Conservation (phyloP, 352 stramenopile species). For the Phytophthora idaei region DNA sequence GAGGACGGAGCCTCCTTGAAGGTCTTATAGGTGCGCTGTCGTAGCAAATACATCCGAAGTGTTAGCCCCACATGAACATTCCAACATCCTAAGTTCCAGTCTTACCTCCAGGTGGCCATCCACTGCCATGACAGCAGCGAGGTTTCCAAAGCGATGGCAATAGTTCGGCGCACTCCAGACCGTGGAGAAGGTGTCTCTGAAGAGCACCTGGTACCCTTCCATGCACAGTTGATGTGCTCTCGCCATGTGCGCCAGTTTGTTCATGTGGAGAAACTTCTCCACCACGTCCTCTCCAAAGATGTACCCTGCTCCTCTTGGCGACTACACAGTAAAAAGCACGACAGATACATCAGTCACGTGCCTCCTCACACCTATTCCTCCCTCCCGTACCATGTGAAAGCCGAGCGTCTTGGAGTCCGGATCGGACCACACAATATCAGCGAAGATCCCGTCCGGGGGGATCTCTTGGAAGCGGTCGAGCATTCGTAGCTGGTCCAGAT, state of each 20-base stretch:
- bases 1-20: slow-evolving; percentile 82
- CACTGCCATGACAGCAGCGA: slow-evolving; percentile 73
- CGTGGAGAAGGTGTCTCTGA: slow-evolving; percentile 79
- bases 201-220: slow-evolving; percentile 82
- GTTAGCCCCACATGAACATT: background rate
- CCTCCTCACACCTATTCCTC: slow-evolving; percentile 46
- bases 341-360: slow-evolving; percentile 26
- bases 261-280: slow-evolving; percentile 83
- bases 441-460: slow-evolving; percentile 75
- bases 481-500: slow-evolving; percentile 93
- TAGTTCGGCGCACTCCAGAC: slow-evolving; percentile 90
- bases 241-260: slow-evolving; percentile 82
- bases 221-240: slow-evolving; percentile 88
- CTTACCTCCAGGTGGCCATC: slow-evolving; percentile 65
- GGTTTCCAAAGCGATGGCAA: slow-evolving; percentile 85
- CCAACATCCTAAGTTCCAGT: background rate
- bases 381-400: slow-evolving; percentile 70
- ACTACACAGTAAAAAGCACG: slow-evolving; percentile 42
- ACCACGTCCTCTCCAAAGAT: slow-evolving; percentile 89
- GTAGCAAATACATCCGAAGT: slow-evolving; percentile 2
- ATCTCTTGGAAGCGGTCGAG: slow-evolving; percentile 86
- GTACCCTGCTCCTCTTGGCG: slow-evolving; percentile 81
- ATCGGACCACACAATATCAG: slow-evolving; percentile 88
- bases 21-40: slow-evolving; percentile 83
- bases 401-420: slow-evolving; percentile 82